Base-by-base conservation (phyloP, 2,329 filamentous ascomycete genomes). In the Coleophoma eucalyptorum region DNA sequence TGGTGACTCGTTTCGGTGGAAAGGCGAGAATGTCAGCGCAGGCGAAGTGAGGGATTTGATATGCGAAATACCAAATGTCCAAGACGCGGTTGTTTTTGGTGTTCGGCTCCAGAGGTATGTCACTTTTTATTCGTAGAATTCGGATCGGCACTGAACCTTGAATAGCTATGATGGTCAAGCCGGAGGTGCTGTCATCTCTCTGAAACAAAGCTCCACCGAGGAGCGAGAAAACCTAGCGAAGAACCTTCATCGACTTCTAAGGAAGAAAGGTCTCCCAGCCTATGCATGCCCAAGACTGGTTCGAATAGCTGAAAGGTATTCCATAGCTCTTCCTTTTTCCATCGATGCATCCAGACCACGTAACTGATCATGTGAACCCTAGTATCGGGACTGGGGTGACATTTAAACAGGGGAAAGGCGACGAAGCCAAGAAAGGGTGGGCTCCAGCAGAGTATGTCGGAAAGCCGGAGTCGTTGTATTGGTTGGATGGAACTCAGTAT, bases 1-100 rank as follows among this genome's bases (percentile, higher is more conserved):
- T 46, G 77, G 77, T 11, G 77, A 80, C 55, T 79, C 77, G 0
- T 80, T 75, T 63, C 66, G 77, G 10, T 80, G 77, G 77, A 78
- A 74, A 53, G 71, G 72, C 2, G 72, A 75, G 63, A 75, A 75
- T 46, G 72, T 75, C 4, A 72, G 68, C 46, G 72, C 72, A 0
- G 72, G 71, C 1, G 72, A 75, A 52, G 67, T 75, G 21, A 61
- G 70, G 45, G 72, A 73, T 54, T 69, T 72, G 57, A 69, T 74
- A 42, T 70, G 69, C 40, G 62, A 63, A 19, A 65, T 74, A 41
- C 59, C 65, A 1, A 68, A 62, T 4, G 67, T 74, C 8, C 62
- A 67, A 38, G 72, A 75, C 61, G 72, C 71, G 5, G 67, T 72
- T 13, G 71, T 75, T 1, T 74, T 72, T 55, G 72, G 71, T 6